Evolutionary conservation across 2,329 filamentous ascomycete species (phyloP).

Genomic region (Penicillium sp.): DNA sequence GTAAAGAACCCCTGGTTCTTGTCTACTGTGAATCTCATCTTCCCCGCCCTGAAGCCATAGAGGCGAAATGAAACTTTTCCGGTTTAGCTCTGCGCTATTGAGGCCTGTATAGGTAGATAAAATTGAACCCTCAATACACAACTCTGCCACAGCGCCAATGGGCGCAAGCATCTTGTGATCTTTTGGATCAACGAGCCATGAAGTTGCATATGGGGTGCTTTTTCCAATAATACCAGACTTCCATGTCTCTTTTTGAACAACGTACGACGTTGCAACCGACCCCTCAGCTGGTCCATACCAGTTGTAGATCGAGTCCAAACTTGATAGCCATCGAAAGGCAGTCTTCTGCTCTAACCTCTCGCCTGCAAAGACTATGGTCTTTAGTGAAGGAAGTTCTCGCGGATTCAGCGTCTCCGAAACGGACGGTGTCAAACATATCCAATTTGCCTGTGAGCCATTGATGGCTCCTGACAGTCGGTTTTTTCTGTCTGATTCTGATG

Average conservation of each 20-base stretch:
- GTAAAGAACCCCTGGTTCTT: constrained; percentile 18
- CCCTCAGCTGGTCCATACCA: constrained; percentile 10
- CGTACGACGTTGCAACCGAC: constrained; percentile 1
- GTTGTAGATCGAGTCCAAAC: background rate
- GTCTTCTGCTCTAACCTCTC: constrained; percentile 19
- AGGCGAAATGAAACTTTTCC: background rate
- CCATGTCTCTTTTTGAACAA: background rate
- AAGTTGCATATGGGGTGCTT: constrained; percentile 16
- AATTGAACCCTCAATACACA: constrained; percentile 41
- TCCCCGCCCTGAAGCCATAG: background rate
- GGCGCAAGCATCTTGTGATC: constrained; percentile 25
- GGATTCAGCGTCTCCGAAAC: constrained; percentile 39
- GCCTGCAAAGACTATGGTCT: constrained; percentile 35
- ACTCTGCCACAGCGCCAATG: constrained; percentile 41
- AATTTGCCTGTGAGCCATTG: constrained; percentile 30
- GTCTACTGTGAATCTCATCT: background rate
- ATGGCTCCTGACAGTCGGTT: constrained; percentile 28
- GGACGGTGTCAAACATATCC: constrained; percentile 54
- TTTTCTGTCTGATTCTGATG: constrained; percentile 38
- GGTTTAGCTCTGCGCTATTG: background rate
- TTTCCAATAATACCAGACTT: constrained; percentile 17
- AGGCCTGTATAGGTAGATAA: constrained; percentile 18
- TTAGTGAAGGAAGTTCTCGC: constrained; percentile 28
- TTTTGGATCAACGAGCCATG: constrained; percentile 32
- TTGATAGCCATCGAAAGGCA: constrained; percentile 2